A percentile compares a stretch with the other conserved stretches of the same genome.
Evolutionary conservation across 345 rosid species (phyloP).

Genomic region (Linum tenue): DNA sequence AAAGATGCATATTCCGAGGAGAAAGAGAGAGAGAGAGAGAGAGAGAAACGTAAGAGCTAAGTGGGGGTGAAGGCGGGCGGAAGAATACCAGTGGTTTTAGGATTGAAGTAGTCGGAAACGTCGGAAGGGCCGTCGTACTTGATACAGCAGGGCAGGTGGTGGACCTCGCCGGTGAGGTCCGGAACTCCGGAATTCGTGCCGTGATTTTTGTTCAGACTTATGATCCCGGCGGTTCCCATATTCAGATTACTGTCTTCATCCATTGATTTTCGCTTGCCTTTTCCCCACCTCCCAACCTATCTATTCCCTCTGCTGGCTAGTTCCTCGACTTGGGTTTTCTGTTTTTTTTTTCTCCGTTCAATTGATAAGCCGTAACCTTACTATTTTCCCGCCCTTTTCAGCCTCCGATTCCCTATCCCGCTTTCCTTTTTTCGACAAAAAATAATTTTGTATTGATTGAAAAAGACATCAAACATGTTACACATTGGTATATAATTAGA

Average conservation of each 20-base stretch:
- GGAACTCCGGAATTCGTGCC: constrained; percentile 10
- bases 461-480: no score
- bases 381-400: neutral
- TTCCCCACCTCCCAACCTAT: no score
- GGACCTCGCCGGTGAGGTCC: constrained; percentile 47
- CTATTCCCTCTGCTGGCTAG: no score
- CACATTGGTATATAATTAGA: no score
- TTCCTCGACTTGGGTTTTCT: neutral
- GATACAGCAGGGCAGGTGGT: constrained; percentile 82
- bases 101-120: constrained; percentile 75
- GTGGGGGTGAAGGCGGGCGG: neutral
- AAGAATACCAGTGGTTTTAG: constrained; percentile 44
- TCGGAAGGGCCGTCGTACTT: constrained; percentile 55
- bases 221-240: constrained; percentile 24
- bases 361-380: neutral
- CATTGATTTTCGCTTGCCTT: constrained; percentile 2
- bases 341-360: neutral
- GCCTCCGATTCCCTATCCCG: neutral
- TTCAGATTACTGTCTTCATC: constrained; percentile 15
- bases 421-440: no score
- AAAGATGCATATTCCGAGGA: neutral
- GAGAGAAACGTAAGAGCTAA: neutral
- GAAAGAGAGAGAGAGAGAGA: neutral
- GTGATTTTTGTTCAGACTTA: constrained; percentile 25
- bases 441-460: no score